Conservation (phyloP, 257 asterid species). For the Solanum verrucosum region DNA sequence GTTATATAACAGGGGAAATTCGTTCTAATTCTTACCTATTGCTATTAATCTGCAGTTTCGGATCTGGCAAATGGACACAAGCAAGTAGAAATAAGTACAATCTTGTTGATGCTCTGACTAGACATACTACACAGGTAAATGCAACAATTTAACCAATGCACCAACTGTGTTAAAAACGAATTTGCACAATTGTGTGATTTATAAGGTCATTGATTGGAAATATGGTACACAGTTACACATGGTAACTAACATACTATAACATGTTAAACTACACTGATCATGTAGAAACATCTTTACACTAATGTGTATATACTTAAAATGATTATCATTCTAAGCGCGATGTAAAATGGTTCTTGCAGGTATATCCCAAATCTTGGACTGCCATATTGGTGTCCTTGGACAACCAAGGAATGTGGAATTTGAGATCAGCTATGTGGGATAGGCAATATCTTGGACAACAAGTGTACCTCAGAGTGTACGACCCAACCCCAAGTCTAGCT, state of each 20-base stretch:
- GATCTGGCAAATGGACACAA: slow-evolving; percentile 67
- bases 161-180: background rate
- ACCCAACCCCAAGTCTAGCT: slow-evolving; percentile 37
- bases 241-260: background rate
- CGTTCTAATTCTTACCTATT: slow-evolving; percentile 7
- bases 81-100: slow-evolving; percentile 57
- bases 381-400: slow-evolving; percentile 74
- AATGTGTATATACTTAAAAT: background rate
- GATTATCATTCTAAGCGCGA: background rate
- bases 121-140: slow-evolving; percentile 85
- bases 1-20: background rate
- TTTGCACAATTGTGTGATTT: background rate
- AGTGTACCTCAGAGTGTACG: slow-evolving; percentile 67
- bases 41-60: slow-evolving; percentile 40
- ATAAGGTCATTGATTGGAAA: background rate
- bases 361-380: slow-evolving; percentile 86
- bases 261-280: background rate
- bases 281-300: background rate
- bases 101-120: slow-evolving; percentile 76
- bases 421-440: slow-evolving; percentile 93
- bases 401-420: slow-evolving; percentile 98
- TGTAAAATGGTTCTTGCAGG: slow-evolving; percentile 27
- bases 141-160: background rate
- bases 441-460: slow-evolving; percentile 92
- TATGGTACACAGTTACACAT: background rate